Percentiles rank a stretch among this genome's conserved stretches.
Conservation (phyloP, 257 asterid species). For the Solanum commersonii region DNA sequence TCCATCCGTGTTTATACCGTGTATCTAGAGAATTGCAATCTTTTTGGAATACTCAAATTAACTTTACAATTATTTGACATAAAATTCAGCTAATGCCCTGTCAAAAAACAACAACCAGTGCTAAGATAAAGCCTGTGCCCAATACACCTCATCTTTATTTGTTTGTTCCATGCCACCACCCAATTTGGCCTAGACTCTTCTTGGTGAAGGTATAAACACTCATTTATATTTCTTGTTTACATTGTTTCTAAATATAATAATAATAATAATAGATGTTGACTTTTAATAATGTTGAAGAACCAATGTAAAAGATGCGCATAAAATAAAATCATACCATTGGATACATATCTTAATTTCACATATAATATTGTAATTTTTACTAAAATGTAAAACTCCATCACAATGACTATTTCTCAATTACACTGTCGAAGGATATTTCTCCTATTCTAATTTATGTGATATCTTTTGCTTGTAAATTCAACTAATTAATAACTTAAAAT, state of each 20-base stretch:
- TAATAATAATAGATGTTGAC: not conserved
- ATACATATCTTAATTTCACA: not conserved
- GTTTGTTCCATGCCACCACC: not conserved
- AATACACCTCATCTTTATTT: not conserved
- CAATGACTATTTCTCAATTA: no score
- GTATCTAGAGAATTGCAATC: not conserved
- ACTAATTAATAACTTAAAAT: no score
- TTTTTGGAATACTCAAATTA: no score
- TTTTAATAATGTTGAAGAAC: not conserved
- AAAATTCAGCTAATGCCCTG: not conserved
- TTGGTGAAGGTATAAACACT: not conserved
- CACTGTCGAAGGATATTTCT: not conserved
- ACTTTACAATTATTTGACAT: not conserved
- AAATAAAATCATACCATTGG: not conserved
- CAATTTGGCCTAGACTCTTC: not conserved
- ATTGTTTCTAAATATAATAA: not conserved
- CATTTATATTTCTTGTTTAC: not conserved
- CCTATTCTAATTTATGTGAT: rapidly evolving
- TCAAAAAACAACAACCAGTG: not conserved
- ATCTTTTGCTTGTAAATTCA: no score
- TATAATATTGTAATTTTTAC: not conserved
- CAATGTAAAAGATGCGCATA: not conserved
- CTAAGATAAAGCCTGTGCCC: not conserved
- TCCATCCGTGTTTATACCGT: not conserved
- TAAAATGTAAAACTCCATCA: no score